Conservation (phyloP, 2,329 filamentous ascomycete species). For the Fusarium sp. region DNA sequence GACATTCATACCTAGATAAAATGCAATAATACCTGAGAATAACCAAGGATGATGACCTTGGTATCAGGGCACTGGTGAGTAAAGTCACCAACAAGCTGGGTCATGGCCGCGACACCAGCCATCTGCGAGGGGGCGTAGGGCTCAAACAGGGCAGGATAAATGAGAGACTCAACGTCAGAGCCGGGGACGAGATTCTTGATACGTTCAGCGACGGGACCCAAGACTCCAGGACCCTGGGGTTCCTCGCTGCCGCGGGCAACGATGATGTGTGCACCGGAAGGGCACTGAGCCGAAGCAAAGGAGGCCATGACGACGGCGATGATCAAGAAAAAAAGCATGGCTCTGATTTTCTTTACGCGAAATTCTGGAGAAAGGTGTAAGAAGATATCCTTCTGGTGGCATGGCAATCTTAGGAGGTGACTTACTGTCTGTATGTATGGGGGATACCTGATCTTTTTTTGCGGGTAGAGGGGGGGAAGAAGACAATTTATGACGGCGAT, state of each 20-base stretch:
- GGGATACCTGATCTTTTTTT: neutral
- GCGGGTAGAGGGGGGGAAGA: neutral
- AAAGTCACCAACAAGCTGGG: slow-evolving; percentile 12
- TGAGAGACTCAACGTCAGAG: slow-evolving; percentile 33
- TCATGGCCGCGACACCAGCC: slow-evolving; percentile 16
- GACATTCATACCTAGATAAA: fast-evolving
- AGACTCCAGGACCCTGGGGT: slow-evolving; percentile 27
- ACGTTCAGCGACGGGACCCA: slow-evolving; percentile 18
- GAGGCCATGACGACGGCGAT: slow-evolving; percentile 3
- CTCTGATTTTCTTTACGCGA: neutral
- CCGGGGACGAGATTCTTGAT: slow-evolving; percentile 14
- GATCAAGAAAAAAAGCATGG: slow-evolving; percentile 19
- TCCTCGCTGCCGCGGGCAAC: slow-evolving; percentile 34
- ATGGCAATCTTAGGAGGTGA: neutral
- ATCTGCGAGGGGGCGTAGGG: slow-evolving; percentile 36
- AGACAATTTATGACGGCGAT: neutral
- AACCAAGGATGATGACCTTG: slow-evolving; percentile 34
- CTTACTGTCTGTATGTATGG: neutral
- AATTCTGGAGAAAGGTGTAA: neutral
- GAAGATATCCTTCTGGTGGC: neutral
- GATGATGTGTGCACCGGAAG: slow-evolving; percentile 32
- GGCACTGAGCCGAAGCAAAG: slow-evolving; percentile 15
- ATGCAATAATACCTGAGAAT: slow-evolving; percentile 6
- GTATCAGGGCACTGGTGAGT: slow-evolving; percentile 25
- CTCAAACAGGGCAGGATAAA: slow-evolving; percentile 32